A percentile compares a stretch with the other conserved stretches of the same genome.
phyloP scores from a whole-genome alignment of 2,329 filamentous ascomycete genomes.

The Fusarium sublunatum region DNA sequence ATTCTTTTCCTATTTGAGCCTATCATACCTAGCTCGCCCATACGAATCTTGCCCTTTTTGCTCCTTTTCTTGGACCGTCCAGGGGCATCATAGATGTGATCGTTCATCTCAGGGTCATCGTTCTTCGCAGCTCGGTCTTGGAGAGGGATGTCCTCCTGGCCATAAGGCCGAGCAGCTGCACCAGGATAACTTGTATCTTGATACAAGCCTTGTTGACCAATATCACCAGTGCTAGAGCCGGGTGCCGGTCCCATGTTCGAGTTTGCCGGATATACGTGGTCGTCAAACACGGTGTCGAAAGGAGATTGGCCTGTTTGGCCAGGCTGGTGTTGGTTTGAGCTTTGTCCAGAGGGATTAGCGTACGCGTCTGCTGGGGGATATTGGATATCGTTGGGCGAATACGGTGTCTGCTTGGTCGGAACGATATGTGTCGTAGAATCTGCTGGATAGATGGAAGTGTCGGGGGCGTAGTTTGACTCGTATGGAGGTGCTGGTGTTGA shows the following conservation, averaged over 20 bases:
- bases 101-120: constrained; percentile 58
- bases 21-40: constrained; percentile 70
- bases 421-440: constrained; percentile 31
- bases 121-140: constrained; percentile 61
- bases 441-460: constrained; percentile 36
- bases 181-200: constrained; percentile 69
- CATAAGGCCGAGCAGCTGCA: constrained; percentile 56
- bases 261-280: constrained; percentile 71
- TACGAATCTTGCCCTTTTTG: constrained; percentile 60
- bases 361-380: constrained; percentile 41
- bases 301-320: constrained; percentile 60
- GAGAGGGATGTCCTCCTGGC: constrained; percentile 67
- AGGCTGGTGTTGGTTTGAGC: constrained; percentile 44
- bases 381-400: constrained; percentile 38
- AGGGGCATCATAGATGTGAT: constrained; percentile 71
- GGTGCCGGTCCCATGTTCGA: constrained; percentile 53
- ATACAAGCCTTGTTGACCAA: constrained; percentile 53
- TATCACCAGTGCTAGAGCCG: constrained; percentile 54
- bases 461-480: constrained; percentile 43
- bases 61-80: constrained; percentile 46
- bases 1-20: constrained; percentile 66
- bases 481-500: constrained; percentile 55
- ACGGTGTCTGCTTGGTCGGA: constrained; percentile 38
- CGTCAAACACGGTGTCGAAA: constrained; percentile 75
- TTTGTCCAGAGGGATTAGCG: constrained; percentile 44